Evolutionary conservation across 1,284 basidiomycete species (phyloP).

Genomic region (Waitea zeae): DNA sequence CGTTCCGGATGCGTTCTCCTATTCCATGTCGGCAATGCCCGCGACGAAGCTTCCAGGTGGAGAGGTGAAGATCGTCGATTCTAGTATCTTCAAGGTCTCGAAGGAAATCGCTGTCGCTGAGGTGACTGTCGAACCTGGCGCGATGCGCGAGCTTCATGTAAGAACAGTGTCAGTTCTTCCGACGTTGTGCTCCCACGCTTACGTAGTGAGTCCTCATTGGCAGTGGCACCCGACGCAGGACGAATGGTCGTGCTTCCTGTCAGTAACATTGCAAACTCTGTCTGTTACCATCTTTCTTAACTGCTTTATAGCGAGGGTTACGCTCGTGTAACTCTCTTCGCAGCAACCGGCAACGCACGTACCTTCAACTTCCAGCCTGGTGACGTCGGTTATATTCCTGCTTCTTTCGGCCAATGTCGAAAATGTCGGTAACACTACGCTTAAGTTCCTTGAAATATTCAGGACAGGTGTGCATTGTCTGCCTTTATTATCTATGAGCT

Average conservation of each 20-base stretch:
- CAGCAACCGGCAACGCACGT: constrained; percentile 36
- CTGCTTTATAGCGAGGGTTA: constrained; percentile 26
- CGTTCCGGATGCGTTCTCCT: constrained; percentile 33
- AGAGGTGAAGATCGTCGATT: constrained; percentile 44
- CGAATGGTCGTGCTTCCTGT: constrained; percentile 45
- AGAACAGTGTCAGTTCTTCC: constrained; percentile 1
- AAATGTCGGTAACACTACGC: constrained; percentile 46
- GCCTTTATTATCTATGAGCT: not conserved
- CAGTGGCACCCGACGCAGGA: constrained; percentile 63
- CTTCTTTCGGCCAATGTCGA: constrained; percentile 47
- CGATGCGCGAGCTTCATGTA: constrained; percentile 24
- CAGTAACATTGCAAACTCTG: not conserved
- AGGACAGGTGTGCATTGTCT: constrained; percentile 22
- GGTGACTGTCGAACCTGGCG: constrained; percentile 51
- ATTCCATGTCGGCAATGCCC: constrained; percentile 31
- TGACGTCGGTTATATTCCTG: constrained; percentile 51
- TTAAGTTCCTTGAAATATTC: constrained; percentile 50
- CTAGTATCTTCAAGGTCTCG: constrained; percentile 29
- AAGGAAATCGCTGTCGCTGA: constrained; percentile 47
- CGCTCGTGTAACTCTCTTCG: constrained; percentile 48
- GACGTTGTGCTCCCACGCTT: constrained; percentile 24
- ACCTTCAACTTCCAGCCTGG: constrained; percentile 57
- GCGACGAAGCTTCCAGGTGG: constrained; percentile 37
- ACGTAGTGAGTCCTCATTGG: constrained; percentile 13
- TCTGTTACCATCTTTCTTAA: constrained; percentile 1